A percentile compares a stretch with the other conserved stretches of the same genome.
phyloP scores from a whole-genome alignment of 2,329 filamentous ascomycete species.

The Penicillium sp. region DNA sequence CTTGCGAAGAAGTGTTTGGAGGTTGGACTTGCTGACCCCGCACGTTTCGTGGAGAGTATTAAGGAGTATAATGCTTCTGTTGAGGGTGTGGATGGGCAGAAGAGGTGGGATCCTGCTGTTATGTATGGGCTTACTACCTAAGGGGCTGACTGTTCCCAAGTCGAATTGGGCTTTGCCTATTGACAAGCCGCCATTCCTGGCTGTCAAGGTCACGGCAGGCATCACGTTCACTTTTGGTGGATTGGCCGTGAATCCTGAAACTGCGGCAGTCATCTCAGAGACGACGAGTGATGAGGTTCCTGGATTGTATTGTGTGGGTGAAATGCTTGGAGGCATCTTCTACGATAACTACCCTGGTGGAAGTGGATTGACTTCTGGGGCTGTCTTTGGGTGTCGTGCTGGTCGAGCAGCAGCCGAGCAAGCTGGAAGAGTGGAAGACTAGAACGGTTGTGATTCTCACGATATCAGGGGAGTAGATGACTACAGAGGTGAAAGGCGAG shows the following conservation, averaged over 20 bases:
- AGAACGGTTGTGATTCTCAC: not conserved
- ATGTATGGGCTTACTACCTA: conserved; percentile 54
- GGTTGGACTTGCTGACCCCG: conserved; percentile 51
- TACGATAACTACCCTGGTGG: conserved; percentile 64
- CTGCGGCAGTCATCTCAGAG: conserved; percentile 51
- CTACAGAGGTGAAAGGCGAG: not conserved
- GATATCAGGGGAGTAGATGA: not conserved
- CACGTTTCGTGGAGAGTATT: conserved; percentile 53
- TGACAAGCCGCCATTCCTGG: conserved; percentile 57
- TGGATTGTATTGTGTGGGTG: conserved; percentile 60
- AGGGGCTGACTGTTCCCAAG: conserved; percentile 52
- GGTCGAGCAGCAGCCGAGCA: conserved; percentile 24
- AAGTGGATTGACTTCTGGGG: conserved; percentile 59
- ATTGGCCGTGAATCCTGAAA: conserved; percentile 55
- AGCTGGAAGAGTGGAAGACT: not conserved
- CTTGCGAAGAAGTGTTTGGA: conserved; percentile 51
- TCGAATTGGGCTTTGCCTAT: conserved; percentile 65
- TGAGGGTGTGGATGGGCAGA: conserved; percentile 44
- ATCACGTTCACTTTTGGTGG: conserved; percentile 70
- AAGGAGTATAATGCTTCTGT: conserved; percentile 59
- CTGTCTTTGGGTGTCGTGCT: conserved; percentile 53
- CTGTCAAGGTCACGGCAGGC: conserved; percentile 63
- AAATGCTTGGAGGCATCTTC: conserved; percentile 66
- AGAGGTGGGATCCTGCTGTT: conserved; percentile 57
- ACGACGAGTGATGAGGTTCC: conserved; percentile 48